phyloP scores from a whole-genome alignment of 208 protist species.

The Acanthamoeba triangularis region DNA sequence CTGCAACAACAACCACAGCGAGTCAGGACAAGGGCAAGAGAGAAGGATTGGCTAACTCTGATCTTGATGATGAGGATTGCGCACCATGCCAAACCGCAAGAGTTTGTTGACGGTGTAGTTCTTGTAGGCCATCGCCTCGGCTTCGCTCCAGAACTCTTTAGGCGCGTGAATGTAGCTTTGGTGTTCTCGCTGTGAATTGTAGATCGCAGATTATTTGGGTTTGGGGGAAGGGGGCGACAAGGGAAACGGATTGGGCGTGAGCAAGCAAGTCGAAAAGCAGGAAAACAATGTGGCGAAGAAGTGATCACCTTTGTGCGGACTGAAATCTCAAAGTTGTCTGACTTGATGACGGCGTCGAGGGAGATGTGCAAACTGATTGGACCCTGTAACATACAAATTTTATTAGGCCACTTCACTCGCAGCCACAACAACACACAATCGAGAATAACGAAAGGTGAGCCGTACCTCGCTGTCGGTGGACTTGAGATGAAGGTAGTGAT shows the following conservation, averaged over 20 bases:
- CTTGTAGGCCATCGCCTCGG: conserved; percentile 63
- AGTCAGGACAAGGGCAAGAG: background rate
- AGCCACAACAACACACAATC: background rate
- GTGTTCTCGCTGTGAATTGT: background rate
- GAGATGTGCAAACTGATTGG: conserved; percentile 30
- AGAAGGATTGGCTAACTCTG: background rate
- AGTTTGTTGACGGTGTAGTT: conserved; percentile 67
- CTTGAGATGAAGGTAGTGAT: conserved; percentile 62
- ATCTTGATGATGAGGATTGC: background rate
- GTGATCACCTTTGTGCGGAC: background rate
- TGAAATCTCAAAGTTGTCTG: conserved; percentile 39
- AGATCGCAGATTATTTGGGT: background rate
- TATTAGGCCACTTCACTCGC: background rate
- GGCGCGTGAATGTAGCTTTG: conserved; percentile 60
- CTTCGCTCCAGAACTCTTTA: conserved; percentile 61
- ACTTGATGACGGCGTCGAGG: conserved; percentile 18
- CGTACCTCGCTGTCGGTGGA: conserved; percentile 32
- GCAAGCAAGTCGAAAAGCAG: background rate
- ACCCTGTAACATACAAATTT: background rate
- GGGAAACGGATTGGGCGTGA: background rate
- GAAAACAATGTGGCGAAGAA: background rate
- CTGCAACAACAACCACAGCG: background rate
- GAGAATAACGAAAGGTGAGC: background rate
- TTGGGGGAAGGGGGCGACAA: background rate
- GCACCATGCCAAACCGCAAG: conserved; percentile 53